phyloP scores from a whole-genome alignment of 202 grass and related monocot genomes.

The Alloteropsis angusta region DNA sequence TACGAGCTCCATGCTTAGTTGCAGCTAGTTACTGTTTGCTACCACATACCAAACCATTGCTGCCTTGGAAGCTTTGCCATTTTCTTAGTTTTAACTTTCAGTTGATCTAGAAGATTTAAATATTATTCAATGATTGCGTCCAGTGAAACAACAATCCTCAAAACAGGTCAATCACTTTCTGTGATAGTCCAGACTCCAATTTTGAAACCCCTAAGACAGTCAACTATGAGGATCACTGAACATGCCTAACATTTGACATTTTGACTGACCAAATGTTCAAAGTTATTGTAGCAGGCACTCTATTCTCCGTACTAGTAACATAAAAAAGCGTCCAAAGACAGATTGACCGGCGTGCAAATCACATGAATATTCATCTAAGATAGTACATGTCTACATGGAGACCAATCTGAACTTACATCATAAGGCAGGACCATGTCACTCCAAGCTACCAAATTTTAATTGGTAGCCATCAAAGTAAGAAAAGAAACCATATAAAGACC shows the following conservation, averaged over 20 bases:
- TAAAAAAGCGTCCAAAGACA: not conserved
- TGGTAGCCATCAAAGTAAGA: not conserved
- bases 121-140: not conserved
- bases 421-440: not conserved
- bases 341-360: not conserved
- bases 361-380: not conserved
- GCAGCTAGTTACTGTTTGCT: not conserved
- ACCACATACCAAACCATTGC: not conserved
- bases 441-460: not conserved
- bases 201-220: constrained; percentile 10
- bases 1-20: not conserved
- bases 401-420: not conserved
- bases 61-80: not conserved
- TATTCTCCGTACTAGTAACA: not conserved
- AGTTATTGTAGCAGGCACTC: not conserved
- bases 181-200: not conserved
- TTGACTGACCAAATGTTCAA: constrained; percentile 21
- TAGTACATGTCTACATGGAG: not conserved
- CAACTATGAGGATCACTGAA: constrained; percentile 18
- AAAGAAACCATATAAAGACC: not conserved
- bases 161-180: not conserved
- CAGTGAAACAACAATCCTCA: not conserved
- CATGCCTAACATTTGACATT: constrained; percentile 51
- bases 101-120: not conserved
- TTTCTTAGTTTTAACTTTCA: not conserved